Percentiles rank a stretch among this genome's conserved stretches.
These are phyloP conservation scores for Eucalyptus virginea DNA, from an alignment of 345 rosid genomes.

Conservation along the genomic window DNA sequence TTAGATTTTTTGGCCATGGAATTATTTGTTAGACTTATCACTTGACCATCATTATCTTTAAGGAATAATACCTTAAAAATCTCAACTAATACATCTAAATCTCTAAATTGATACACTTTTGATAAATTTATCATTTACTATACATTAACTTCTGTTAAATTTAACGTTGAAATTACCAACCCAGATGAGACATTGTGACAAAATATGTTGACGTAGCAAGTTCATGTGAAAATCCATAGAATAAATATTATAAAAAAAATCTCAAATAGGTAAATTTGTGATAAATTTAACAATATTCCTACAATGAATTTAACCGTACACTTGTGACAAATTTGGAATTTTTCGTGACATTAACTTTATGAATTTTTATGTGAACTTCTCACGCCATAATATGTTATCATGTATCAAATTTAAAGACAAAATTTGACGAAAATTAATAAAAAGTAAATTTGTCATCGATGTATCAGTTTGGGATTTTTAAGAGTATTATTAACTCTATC, in stretches of 20 bases:
- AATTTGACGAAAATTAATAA: accelerated
- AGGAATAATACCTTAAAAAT: too few species aligned
- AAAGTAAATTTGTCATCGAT: accelerated
- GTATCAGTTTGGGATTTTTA: accelerated
- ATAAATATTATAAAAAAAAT: too few species aligned
- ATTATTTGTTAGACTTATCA: neutral
- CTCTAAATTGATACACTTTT: accelerated
- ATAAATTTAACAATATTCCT: too few species aligned
- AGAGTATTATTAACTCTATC: accelerated
- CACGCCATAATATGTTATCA: accelerated
- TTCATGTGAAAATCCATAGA: too few species aligned
- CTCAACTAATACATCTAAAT: accelerated
- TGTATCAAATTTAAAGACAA: too few species aligned
- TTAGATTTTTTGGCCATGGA: neutral
- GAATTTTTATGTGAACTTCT: too few species aligned
- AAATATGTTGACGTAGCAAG: too few species aligned
- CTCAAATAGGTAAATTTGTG: accelerated
- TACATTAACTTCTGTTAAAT: too few species aligned
- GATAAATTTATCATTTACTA: too few species aligned
- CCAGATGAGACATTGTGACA: accelerated
- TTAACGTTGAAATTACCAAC: too few species aligned
- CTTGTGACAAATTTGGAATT: accelerated
- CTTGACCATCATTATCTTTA: neutral
- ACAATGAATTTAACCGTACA: accelerated
- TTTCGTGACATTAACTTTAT: accelerated